A percentile compares a stretch with the other conserved stretches of the same genome.
Evolutionary conservation across 208 protist genomes (phyloP).

Genomic region (Leishmania gerbilli): DNA sequence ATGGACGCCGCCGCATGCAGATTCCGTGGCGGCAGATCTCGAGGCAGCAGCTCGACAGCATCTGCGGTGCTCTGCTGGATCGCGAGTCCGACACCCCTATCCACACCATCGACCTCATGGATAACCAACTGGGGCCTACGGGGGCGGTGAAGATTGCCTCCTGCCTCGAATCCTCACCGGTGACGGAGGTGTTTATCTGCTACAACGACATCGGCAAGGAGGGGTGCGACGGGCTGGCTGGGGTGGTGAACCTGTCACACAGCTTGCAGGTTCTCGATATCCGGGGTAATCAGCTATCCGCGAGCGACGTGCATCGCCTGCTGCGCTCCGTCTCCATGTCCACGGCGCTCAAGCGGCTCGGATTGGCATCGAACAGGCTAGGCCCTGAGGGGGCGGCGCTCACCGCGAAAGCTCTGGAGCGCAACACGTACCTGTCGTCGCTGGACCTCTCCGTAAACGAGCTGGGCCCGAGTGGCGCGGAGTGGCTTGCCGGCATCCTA

Average conservation of each 20-base stretch:
- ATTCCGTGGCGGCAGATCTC: slow-evolving; percentile 67
- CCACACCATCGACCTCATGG: slow-evolving; percentile 66
- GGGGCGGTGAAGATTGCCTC: slow-evolving; percentile 59
- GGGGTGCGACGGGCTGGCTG: slow-evolving; percentile 86
- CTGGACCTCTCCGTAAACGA: slow-evolving; percentile 91
- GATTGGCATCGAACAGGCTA: slow-evolving; percentile 76
- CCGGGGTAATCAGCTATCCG: slow-evolving; percentile 76
- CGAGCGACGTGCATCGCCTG: slow-evolving; percentile 67
- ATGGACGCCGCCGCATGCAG: slow-evolving; percentile 42
- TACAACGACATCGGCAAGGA: slow-evolving; percentile 92
- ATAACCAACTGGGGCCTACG: slow-evolving; percentile 84
- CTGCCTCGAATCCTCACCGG: slow-evolving; percentile 62
- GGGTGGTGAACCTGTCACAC: slow-evolving; percentile 70
- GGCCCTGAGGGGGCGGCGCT: slow-evolving; percentile 76
- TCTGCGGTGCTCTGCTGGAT: slow-evolving; percentile 60
- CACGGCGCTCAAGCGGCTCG: slow-evolving; percentile 60
- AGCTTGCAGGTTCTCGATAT: slow-evolving; percentile 78
- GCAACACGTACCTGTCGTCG: slow-evolving; percentile 81
- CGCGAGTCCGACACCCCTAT: slow-evolving; percentile 57
- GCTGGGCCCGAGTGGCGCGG: slow-evolving; percentile 68
- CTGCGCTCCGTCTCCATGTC: slow-evolving; percentile 77
- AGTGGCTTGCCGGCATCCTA: slow-evolving; percentile 63
- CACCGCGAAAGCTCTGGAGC: slow-evolving; percentile 65
- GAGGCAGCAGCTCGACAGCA: slow-evolving; percentile 51
- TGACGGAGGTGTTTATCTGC: slow-evolving; percentile 72